Conservation (phyloP, 345 rosid genomes). For the Lepidium sativum region DNA sequence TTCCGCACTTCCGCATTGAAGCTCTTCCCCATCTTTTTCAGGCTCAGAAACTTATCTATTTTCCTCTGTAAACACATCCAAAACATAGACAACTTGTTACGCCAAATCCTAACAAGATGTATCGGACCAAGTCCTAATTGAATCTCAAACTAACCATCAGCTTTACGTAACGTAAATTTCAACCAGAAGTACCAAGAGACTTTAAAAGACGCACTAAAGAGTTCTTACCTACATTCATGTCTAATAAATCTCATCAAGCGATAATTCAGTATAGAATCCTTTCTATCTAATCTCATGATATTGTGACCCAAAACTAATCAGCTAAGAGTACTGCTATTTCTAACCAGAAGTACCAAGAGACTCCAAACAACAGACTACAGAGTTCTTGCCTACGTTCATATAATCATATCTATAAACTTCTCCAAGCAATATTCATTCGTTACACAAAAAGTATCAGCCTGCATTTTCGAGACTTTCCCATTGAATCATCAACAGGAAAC, state of each 20-base stretch:
- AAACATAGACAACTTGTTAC: neutral
- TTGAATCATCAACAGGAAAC: neutral
- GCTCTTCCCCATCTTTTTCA: conserved; percentile 82
- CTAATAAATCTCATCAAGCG: neutral
- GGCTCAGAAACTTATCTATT: conserved; percentile 69
- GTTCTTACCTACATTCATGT: neutral
- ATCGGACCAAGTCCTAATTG: neutral
- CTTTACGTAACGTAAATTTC: neutral
- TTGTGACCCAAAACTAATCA: neutral
- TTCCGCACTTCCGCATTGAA: conserved; percentile 93
- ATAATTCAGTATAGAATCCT: neutral
- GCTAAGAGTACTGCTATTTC: neutral
- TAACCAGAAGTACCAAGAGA: neutral
- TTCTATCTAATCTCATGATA: neutral
- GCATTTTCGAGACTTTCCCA: neutral
- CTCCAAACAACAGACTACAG: neutral
- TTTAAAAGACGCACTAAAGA: neutral
- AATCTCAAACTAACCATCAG: neutral
- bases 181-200: neutral
- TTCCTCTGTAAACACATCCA: conserved; percentile 45
- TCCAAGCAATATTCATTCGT: neutral
- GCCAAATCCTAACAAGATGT: neutral
- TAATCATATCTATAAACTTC: neutral
- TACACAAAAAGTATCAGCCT: neutral
- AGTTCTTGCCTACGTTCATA: neutral